Evolutionary conservation across 2,329 filamentous ascomycete genomes (phyloP).

Genomic region (Aspergillus novofumigatus): DNA sequence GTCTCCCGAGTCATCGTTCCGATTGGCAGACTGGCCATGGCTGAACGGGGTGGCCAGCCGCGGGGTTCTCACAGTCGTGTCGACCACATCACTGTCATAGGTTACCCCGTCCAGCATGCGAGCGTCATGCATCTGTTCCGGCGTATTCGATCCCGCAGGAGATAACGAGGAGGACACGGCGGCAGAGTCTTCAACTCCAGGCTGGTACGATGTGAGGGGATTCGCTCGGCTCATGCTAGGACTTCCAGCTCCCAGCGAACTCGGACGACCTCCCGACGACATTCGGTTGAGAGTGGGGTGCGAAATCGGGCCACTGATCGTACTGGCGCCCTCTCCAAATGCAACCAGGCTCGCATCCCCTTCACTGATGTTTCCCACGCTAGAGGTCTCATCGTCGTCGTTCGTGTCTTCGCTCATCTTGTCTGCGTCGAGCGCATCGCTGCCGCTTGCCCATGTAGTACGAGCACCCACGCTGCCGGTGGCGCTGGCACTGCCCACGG

Average conservation of each 20-base stretch:
- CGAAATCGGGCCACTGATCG: constrained; percentile 72
- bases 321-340: constrained; percentile 88
- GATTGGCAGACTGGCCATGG: constrained; percentile 5
- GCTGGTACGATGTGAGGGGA: constrained; percentile 24
- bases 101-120: constrained; percentile 65
- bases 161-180: constrained; percentile 36
- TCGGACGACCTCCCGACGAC: constrained; percentile 32
- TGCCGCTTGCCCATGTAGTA: constrained; percentile 65
- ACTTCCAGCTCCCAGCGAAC: constrained; percentile 36
- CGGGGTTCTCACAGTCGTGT: constrained; percentile 60
- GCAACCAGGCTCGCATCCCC: constrained; percentile 79
- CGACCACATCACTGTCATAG: constrained; percentile 58
- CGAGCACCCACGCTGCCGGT: constrained; percentile 67
- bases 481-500: constrained; percentile 84
- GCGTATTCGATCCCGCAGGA: constrained; percentile 36
- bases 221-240: constrained; percentile 32
- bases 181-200: constrained; percentile 36
- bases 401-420: constrained; percentile 64
- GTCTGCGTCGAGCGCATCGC: constrained; percentile 53
- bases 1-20: background rate
- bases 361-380: constrained; percentile 76
- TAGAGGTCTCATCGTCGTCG: constrained; percentile 57
- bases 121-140: constrained; percentile 49
- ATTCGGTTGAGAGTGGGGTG: constrained; percentile 48
- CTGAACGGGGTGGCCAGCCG: constrained; percentile 42